Evolutionary conservation across 1,284 basidiomycete species (phyloP), one percentile per base, ranked within the genome.

Genomic region (Serendipita sp.): DNA sequence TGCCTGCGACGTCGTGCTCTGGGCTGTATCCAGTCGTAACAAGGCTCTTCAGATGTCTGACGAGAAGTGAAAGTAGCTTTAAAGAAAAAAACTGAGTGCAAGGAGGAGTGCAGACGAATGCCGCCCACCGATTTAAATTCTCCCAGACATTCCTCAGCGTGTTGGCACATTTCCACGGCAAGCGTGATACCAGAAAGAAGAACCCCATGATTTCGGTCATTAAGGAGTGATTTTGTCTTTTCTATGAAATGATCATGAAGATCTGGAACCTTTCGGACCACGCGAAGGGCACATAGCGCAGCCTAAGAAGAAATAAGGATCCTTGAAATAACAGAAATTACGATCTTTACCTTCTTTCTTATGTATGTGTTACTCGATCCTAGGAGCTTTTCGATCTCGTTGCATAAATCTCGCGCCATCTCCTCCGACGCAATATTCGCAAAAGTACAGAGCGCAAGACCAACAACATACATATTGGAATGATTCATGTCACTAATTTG

Each of bases 371-470:
- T 99, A 70, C 91, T 95, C 58, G 93, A 96, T 8, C 95, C 95
- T 66, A 99, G 78, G 4, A 99, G 79, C 77, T 98, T 97, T 77
- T 98, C 95, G 68, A 99, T 90, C 77, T 99, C 96, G 70, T 96
- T 94, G 55, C 88, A 89, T 69, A 97, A 78, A 78, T 97, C 94
- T 69, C 93, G 84, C 22, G 93, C 93, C 94, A 97, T 97, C 75
- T 97, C 93, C 74, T 99, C 96, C 10, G 93, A 97, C 6, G 96
- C 92, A 67, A 99, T 99, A 72, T 99, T 98, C 66, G 95, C 96
- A 72, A 99, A 99, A 0, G 96, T 99, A 71, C 94, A 98, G 47
- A 99, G 82, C 1, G 94, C 95, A 61, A 99, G 82, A 17, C 96
- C 96, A 44, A 99, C 96, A 6, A 92, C 91, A 73, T 97, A 99